phyloP scores from a whole-genome alignment of 2,329 filamentous ascomycete species.

The Exophiala sideris region DNA sequence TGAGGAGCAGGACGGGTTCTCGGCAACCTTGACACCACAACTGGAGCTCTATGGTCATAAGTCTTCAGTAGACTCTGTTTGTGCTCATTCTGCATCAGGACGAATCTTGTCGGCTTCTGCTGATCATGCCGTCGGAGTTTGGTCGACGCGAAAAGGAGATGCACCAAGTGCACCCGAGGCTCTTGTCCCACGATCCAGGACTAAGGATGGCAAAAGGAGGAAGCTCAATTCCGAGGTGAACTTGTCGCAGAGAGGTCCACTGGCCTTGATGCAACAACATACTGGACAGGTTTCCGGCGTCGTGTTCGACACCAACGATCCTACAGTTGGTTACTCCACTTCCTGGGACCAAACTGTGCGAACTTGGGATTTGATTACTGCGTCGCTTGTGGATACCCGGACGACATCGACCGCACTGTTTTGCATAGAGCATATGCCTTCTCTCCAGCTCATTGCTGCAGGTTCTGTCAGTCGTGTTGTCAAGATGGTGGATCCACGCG shows the following conservation, averaged over 20 bases:
- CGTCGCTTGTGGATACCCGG: conserved; percentile 72
- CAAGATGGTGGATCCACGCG: conserved; percentile 86
- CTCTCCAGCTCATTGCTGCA: conserved; percentile 62
- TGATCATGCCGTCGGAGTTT: conserved; percentile 82
- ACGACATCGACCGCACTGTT: conserved; percentile 81
- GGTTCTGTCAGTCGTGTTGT: conserved; percentile 85
- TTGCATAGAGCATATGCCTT: conserved; percentile 69
- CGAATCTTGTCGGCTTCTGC: conserved; percentile 81
- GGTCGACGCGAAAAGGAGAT: conserved; percentile 75
- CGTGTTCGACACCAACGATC: conserved; percentile 79
- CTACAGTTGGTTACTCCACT: conserved; percentile 84
- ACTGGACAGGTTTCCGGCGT: conserved; percentile 71
- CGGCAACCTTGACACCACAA: conserved; percentile 64
- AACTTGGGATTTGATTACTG: conserved; percentile 86
- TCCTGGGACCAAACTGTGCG: conserved; percentile 88
- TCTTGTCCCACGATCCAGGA: conserved; percentile 64
- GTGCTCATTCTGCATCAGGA: conserved; percentile 61
- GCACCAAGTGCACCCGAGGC: conserved; percentile 67
- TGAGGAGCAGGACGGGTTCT: conserved; percentile 60
- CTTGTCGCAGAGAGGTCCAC: conserved; percentile 69
- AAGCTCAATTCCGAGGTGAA: conserved; percentile 63
- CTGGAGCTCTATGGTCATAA: conserved; percentile 83
- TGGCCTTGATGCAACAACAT: conserved; percentile 71
- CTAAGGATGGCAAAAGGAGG: conserved; percentile 67
- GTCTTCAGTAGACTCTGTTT: conserved; percentile 67